Conservation (phyloP, 169 alveolate species). For the Eimeria praecox region DNA sequence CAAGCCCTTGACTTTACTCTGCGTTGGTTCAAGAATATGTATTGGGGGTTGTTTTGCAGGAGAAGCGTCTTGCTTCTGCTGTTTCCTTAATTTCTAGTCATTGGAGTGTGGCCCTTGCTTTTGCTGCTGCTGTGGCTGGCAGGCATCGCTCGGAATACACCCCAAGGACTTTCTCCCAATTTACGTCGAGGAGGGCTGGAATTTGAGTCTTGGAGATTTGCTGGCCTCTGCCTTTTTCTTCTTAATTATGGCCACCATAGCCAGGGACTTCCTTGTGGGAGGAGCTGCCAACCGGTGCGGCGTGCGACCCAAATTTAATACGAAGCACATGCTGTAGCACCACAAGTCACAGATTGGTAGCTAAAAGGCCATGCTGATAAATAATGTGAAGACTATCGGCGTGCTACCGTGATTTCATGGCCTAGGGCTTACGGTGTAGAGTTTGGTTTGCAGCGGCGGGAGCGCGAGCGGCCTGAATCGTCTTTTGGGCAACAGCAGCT, state of each 20-base stretch:
- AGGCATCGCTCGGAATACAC: conserved; percentile 81
- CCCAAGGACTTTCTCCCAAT: conserved; percentile 78
- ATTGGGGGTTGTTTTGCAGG: neutral
- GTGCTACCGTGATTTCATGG: neutral
- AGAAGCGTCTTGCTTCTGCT: neutral
- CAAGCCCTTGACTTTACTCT: neutral
- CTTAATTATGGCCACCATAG: conserved; percentile 73
- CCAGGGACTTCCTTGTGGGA: conserved; percentile 75
- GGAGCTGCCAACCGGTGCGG: conserved; percentile 56
- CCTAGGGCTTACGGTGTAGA: neutral
- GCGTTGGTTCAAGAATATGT: neutral
- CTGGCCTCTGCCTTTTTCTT: conserved; percentile 72
- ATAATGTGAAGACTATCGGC: neutral
- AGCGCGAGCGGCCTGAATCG: conserved; percentile 78
- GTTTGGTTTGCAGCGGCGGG: conserved; percentile 75
- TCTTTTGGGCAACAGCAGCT: conserved; percentile 74
- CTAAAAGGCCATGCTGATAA: neutral
- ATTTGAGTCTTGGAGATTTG: conserved; percentile 61
- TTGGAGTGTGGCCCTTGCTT: neutral
- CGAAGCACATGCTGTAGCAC: neutral
- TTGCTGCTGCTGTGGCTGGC: neutral
- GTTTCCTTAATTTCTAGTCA: neutral
- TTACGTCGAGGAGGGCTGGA: conserved; percentile 73
- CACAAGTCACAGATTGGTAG: neutral
- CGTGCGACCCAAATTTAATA: neutral